Evolutionary conservation across 2,329 filamentous ascomycete genomes (phyloP).

Genomic region (Colletotrichum melonis): DNA sequence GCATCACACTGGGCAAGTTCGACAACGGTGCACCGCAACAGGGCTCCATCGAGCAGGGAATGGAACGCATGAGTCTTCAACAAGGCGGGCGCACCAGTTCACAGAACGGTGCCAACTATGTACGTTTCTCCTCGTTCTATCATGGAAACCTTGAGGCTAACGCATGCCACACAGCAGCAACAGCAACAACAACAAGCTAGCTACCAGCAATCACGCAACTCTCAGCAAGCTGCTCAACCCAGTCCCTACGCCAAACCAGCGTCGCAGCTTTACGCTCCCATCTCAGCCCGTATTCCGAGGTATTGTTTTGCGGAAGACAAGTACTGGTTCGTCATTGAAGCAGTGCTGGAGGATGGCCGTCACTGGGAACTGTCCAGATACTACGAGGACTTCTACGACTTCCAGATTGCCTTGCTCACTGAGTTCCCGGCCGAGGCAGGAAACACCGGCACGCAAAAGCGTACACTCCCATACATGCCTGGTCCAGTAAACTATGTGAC

Average conservation of each 20-base stretch:
- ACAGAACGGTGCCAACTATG: constrained; percentile 59
- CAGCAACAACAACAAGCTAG: constrained; percentile 42
- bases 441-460: constrained; percentile 81
- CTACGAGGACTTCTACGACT: constrained; percentile 99
- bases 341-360: constrained; percentile 87
- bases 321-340: constrained; percentile 98
- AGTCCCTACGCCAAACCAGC: constrained; percentile 53
- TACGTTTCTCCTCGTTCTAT: constrained; percentile 47
- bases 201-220: constrained; percentile 39
- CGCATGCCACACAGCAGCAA: not conserved
- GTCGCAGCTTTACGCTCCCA: constrained; percentile 76
- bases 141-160: not conserved
- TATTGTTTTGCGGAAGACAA: constrained; percentile 98
- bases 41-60: constrained; percentile 72
- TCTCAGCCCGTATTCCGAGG: constrained; percentile 86
- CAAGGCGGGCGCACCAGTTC: constrained; percentile 63
- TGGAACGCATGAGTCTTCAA: constrained; percentile 84
- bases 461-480: constrained; percentile 95
- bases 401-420: constrained; percentile 94
- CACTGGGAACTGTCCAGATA: constrained; percentile 95
- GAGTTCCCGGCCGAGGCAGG: constrained; percentile 94
- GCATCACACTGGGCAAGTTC: constrained; percentile 94
- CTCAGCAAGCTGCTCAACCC: constrained; percentile 50
- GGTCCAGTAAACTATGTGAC: constrained; percentile 98
- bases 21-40: constrained; percentile 64